A percentile compares a stretch with the other conserved stretches of the same genome.
Evolutionary conservation across 1,139 yeast species (phyloP).

Genomic region (Scheffersomyces titani): DNA sequence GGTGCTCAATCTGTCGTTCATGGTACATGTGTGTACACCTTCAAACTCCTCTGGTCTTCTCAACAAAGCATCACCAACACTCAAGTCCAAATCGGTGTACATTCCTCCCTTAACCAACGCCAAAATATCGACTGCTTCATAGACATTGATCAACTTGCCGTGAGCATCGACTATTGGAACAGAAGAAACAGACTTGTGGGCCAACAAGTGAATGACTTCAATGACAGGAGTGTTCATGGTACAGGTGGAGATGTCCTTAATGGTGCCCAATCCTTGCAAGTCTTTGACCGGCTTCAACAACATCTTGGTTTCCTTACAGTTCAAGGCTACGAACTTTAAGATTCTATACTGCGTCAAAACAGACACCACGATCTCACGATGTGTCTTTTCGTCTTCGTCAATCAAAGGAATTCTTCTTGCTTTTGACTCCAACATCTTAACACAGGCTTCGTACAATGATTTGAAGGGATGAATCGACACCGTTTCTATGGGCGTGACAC

Average conservation of each 20-base stretch:
- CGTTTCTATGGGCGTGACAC: slow-evolving; percentile 87
- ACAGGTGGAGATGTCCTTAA: slow-evolving; percentile 69
- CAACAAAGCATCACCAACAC: slow-evolving; percentile 95
- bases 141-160: slow-evolving; percentile 79
- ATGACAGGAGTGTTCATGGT: slow-evolving; percentile 92
- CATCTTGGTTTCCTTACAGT: slow-evolving; percentile 92
- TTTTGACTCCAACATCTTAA: slow-evolving; percentile 83
- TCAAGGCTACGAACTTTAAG: slow-evolving; percentile 90
- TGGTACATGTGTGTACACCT: slow-evolving; percentile 96
- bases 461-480: slow-evolving; percentile 90
- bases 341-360: slow-evolving; percentile 97
- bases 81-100: slow-evolving; percentile 84
- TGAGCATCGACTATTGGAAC: slow-evolving; percentile 88
- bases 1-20: slow-evolving; percentile 82
- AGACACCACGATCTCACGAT: slow-evolving; percentile 90
- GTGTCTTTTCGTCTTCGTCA: slow-evolving; percentile 91
- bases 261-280: slow-evolving; percentile 61
- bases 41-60: slow-evolving; percentile 96
- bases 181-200: slow-evolving; percentile 80
- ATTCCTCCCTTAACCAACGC: slow-evolving; percentile 93
- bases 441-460: slow-evolving; percentile 90
- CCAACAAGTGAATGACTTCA: slow-evolving; percentile 84
- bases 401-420: slow-evolving; percentile 94
- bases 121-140: slow-evolving; percentile 94
- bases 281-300: slow-evolving; percentile 74